Evolutionary conservation across 2,329 filamentous ascomycete genomes (phyloP).

Genomic region (Sclerotinia borealis): DNA sequence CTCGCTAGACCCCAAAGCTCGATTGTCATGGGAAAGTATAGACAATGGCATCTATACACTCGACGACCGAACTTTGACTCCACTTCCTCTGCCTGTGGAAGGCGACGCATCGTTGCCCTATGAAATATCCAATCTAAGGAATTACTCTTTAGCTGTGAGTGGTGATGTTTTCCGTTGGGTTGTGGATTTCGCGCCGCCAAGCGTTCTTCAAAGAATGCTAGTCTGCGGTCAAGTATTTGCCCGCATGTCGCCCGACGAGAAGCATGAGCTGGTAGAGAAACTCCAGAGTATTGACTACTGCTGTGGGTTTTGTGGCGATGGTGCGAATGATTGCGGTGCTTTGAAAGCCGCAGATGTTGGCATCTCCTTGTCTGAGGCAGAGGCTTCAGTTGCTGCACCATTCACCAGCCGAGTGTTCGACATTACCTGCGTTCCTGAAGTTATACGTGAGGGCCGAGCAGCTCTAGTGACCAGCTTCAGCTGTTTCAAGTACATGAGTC

Average conservation of each 20-base stretch:
- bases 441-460: slow-evolving; percentile 88
- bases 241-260: slow-evolving; percentile 97
- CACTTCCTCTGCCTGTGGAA: slow-evolving; percentile 62
- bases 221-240: slow-evolving; percentile 90
- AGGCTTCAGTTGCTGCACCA: slow-evolving; percentile 95
- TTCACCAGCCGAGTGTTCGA: slow-evolving; percentile 96
- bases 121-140: slow-evolving; percentile 71
- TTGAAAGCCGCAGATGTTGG: slow-evolving; percentile 96
- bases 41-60: slow-evolving; percentile 74
- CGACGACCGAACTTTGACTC: slow-evolving; percentile 71
- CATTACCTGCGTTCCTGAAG: slow-evolving; percentile 87
- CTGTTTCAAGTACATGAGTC: slow-evolving; percentile 99
- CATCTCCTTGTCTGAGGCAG: slow-evolving; percentile 93
- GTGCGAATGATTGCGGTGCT: slow-evolving; percentile 94
- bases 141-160: slow-evolving; percentile 83
- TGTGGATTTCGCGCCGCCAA: slow-evolving; percentile 80
- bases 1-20: slow-evolving; percentile 64
- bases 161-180: slow-evolving; percentile 97
- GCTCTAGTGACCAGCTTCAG: slow-evolving; percentile 97
- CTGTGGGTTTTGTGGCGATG: slow-evolving; percentile 93
- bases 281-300: slow-evolving; percentile 94
- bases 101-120: slow-evolving; percentile 80
- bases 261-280: slow-evolving; percentile 95
- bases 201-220: slow-evolving; percentile 76
- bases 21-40: slow-evolving; percentile 87